Base-by-base conservation (phyloP, 1,139 yeast species). In the Suhomyces atakaporum region DNA sequence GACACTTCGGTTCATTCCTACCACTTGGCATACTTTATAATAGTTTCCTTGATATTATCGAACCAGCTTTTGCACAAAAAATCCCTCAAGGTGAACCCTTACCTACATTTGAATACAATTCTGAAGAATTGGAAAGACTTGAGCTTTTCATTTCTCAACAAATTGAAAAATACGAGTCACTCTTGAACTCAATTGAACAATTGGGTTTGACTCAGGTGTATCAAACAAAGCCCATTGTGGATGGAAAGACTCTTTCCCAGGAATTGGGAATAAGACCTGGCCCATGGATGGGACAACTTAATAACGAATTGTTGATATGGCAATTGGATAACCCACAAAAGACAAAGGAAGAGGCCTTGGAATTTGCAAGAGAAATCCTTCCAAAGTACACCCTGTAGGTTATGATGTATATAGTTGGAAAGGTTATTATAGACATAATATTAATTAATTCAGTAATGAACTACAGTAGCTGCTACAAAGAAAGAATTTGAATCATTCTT, bases 241-340 rank as follows among this genome's bases (percentile, higher is more conserved):
- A 85, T 54, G 97, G 97, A 14, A 86, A 81, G 46, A 73, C 77
- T 21, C 58, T 88, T 32, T 64, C 75, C 33, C 63, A 69, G 32
- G 62, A 68, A 11, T 61, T 84, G 15, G 62, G 69, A 11, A 67
- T 65, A 39, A 84, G 82, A 53, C 88, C 92, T 0, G 97, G 97
- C 0, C 89, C 90, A 4, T 88, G 96, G 96, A 69, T 88, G 72
- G 69, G 78, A 7, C 60, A 62, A 19, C 62, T 81, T 8, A 73
- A 77, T 40, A 77, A 76, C 10, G 61, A 70, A 29, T 71, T 86
- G 7, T 57, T 87, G 29, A 60, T 69, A 10, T 84, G 90, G 86
- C 96, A 89, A 59, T 65, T 88, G 40, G 89, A 84, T 44, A 60
- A 86, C 48, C 95, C 95, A 0, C 52, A 50, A 0, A 71, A 72